Evolutionary conservation across 495 filamentous ascomycete genomes (phyloP), one percentile per base, ranked within the genome.

Genomic region (Lasiosphaeriaceae sp.): DNA sequence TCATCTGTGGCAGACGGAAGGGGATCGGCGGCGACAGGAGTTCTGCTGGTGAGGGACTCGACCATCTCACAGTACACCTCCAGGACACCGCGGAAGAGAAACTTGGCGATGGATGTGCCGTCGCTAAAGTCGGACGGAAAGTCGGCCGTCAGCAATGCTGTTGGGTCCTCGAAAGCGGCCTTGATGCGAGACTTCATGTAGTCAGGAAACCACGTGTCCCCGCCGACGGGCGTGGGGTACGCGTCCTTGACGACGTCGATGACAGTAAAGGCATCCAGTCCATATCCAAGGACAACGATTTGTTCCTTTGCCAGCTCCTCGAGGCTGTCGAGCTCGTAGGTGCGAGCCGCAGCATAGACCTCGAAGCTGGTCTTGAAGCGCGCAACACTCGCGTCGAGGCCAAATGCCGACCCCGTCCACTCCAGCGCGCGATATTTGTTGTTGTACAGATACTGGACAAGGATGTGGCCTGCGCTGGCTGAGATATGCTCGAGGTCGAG

Each of bases 381-480:
- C 4, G 37, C n/a, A 16, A 41, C 19, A 14, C 5, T 17, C 1
- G 21, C 6, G 0, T 41, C 43, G 19, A 12, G n/a, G 11, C 5
- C 21, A n/a, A 2, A 16, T 16, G 11, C 3, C 52, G n/a, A 24
- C 14, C 11, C 37, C 12, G 9, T 21, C 24, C 2, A 52, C 39
- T 0, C 22, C 11, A 1, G n/a, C 5, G 39, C 44, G 19, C n/a
- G n/a, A 16, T 55, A 49, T 0, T 12, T 19, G 7, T 58, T 55
- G 1, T 57, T 62, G 49, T 63, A 67, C n/a, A 73, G 52, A 29
- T 63, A 67, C 8, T 66, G 41, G 4, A 69, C 58, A 16, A 73
- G 17, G 14, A 68, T 61, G 29, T 73, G 69, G 24, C 65, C 64
- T n/a, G 47, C 57, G 16, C 46, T 48, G 19, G 31, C 11, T 6